These are phyloP conservation scores for Mycena metata DNA, from an alignment of 768 basidiomycete genomes.

Conservation along the genomic window DNA sequence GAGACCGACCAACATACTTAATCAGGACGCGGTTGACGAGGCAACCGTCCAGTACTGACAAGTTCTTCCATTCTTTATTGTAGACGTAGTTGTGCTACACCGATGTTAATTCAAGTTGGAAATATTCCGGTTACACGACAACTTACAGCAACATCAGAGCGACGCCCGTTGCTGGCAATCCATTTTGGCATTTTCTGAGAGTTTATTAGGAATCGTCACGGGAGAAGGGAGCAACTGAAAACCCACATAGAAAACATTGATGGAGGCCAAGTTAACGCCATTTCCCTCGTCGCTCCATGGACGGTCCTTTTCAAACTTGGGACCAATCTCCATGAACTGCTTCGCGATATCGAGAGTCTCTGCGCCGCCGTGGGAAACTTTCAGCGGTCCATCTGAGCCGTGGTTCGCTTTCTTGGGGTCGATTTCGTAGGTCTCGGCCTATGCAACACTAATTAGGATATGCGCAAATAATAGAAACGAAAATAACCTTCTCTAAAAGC, in stretches of 20 bases:
- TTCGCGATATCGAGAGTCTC: constrained; percentile 7
- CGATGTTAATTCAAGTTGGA: background rate
- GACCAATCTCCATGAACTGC: constrained; percentile 11
- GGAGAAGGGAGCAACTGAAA: too few relatives aligned
- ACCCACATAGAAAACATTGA: constrained; percentile 20
- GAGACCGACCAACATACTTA: background rate
- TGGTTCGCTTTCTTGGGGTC: constrained; percentile 11
- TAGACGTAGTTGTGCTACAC: constrained; percentile 42
- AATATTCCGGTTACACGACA: background rate
- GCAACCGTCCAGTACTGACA: constrained; percentile 40
- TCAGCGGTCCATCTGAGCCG: constrained; percentile 2
- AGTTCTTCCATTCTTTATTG: constrained; percentile 40
- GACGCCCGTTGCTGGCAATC: constrained; percentile 12
- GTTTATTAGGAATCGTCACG: too few relatives aligned
- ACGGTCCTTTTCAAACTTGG: constrained; percentile 17
- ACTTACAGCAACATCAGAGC: constrained; percentile 23
- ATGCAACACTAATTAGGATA: too few relatives aligned
- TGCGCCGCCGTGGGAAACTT: constrained; percentile 37
- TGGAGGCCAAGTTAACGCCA: background rate
- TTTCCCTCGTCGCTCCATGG: background rate
- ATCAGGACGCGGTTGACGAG: constrained; percentile 43
- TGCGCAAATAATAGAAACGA: too few relatives aligned
- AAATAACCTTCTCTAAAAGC: constrained; percentile 41
- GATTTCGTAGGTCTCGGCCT: constrained; percentile 16
- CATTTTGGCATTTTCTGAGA: constrained; percentile 12